A percentile compares a stretch with the other conserved stretches of the same genome.
Evolutionary conservation across 2,329 filamentous ascomycete genomes (phyloP).

Genomic region (Microcyclospora tardicrescens): DNA sequence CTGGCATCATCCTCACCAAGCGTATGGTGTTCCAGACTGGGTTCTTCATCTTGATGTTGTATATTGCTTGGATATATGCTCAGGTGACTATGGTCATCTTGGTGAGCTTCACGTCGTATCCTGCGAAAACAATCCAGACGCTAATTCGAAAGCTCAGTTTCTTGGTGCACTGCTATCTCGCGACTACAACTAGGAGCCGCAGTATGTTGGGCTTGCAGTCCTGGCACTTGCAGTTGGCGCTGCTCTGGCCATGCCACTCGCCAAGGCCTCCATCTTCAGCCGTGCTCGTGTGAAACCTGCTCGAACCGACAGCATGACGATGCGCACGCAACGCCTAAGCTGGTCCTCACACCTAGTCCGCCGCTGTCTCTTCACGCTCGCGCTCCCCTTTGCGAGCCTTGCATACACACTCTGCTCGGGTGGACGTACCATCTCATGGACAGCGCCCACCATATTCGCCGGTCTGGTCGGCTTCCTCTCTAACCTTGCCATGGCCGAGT

Average conservation of each 20-base stretch:
- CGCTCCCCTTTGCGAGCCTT: conserved; percentile 53
- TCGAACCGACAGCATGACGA: conserved; percentile 54
- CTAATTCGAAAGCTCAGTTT: conserved; percentile 28
- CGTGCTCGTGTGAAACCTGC: conserved; percentile 47
- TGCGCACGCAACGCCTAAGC: conserved; percentile 43
- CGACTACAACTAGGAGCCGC: conserved; percentile 51
- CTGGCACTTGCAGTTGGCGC: conserved; percentile 55
- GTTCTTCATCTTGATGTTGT: conserved; percentile 59
- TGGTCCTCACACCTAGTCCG: conserved; percentile 64
- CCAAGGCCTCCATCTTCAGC: conserved; percentile 58
- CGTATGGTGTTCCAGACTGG: conserved; percentile 65
- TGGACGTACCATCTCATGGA: conserved; percentile 47
- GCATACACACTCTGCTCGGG: conserved; percentile 55
- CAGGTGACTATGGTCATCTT: conserved; percentile 62
- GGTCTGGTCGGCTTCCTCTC: conserved; percentile 56
- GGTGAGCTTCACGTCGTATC: conserved; percentile 28
- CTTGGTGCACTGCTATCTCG: conserved; percentile 59
- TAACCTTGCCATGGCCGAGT: conserved; percentile 62
- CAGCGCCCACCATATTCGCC: conserved; percentile 54
- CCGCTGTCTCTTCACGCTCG: conserved; percentile 52
- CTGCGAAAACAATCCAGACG: background rate
- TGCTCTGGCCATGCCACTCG: conserved; percentile 56
- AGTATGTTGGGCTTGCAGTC: conserved; percentile 54
- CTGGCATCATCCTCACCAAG: conserved; percentile 51
- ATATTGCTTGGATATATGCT: conserved; percentile 66